Conservation (phyloP, 2,329 filamentous ascomycete genomes). For the Ceratocystis alfenasii region DNA sequence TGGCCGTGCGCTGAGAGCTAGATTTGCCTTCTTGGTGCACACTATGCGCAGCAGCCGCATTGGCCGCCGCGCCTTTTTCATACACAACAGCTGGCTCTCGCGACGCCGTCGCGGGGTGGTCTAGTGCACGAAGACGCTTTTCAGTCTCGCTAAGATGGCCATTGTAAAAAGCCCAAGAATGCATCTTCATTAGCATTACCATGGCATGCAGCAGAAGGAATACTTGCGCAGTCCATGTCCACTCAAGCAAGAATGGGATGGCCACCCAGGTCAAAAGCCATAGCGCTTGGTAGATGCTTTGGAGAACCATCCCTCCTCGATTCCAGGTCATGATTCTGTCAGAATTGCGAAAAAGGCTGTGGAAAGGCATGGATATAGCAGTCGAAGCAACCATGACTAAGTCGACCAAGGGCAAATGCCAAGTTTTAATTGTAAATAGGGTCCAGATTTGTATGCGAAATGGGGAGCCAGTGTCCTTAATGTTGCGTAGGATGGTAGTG, state of each 20-base stretch:
- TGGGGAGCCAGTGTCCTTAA: slow-evolving; percentile 84
- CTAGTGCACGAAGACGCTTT: slow-evolving; percentile 65
- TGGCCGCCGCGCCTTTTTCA: slow-evolving; percentile 39
- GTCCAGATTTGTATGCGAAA: slow-evolving; percentile 78
- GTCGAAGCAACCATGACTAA: slow-evolving; percentile 72
- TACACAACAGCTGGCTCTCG: slow-evolving; percentile 65
- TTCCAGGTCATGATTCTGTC: slow-evolving; percentile 55
- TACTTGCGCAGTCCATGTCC: slow-evolving; percentile 96
- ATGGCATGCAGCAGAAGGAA: slow-evolving; percentile 87
- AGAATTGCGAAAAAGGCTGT: slow-evolving; percentile 50
- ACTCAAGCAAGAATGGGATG: slow-evolving; percentile 72
- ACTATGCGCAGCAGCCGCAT: slow-evolving; percentile 26
- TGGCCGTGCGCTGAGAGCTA: slow-evolving; percentile 25
- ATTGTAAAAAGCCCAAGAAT: slow-evolving; percentile 97
- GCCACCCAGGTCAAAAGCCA: slow-evolving; percentile 79
- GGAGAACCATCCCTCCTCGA: slow-evolving; percentile 63
- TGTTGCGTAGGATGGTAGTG: slow-evolving; percentile 82
- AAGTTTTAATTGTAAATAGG: slow-evolving; percentile 77
- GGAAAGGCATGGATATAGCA: slow-evolving; percentile 58
- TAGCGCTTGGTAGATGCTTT: slow-evolving; percentile 64
- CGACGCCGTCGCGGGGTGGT: slow-evolving; percentile 54
- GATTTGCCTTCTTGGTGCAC: slow-evolving; percentile 5
- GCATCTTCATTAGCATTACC: slow-evolving; percentile 96
- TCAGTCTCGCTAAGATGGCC: slow-evolving; percentile 85
- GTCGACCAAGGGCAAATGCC: slow-evolving; percentile 75